Evolutionary conservation across 1,284 basidiomycete species (phyloP).

Genomic region (Boletus hoseneyae): DNA sequence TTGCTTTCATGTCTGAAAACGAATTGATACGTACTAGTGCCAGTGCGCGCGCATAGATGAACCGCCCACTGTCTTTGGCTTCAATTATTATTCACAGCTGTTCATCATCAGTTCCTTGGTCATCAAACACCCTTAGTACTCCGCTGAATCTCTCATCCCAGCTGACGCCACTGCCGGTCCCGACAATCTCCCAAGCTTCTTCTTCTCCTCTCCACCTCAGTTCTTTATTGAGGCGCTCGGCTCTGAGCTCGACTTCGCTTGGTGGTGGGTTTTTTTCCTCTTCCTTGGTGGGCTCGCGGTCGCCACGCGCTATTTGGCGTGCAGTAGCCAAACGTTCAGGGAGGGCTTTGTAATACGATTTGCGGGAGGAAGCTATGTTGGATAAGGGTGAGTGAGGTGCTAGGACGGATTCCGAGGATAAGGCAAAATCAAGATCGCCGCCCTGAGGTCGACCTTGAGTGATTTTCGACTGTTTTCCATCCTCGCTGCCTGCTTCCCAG

Average conservation of each 20-base stretch:
- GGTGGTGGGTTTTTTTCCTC: constrained; percentile 80
- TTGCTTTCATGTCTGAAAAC: too few relatives aligned
- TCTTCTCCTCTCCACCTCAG: constrained; percentile 76
- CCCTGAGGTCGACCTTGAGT: constrained; percentile 17
- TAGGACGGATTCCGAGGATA: constrained; percentile 65
- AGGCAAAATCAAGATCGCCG: constrained; percentile 77
- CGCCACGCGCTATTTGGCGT: constrained; percentile 72
- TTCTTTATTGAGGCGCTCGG: constrained; percentile 85
- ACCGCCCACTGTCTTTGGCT: not conserved
- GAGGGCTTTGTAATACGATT: constrained; percentile 77
- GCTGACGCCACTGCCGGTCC: constrained; percentile 55
- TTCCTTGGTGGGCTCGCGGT: constrained; percentile 82
- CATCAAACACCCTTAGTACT: constrained; percentile 63
- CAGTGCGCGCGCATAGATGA: not conserved
- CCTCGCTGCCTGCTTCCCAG: constrained; percentile 1
- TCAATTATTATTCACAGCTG: not conserved
- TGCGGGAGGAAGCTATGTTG: constrained; percentile 66
- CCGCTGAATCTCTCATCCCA: constrained; percentile 79
- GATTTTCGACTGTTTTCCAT: not conserved
- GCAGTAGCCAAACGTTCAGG: constrained; percentile 69
- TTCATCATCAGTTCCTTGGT: constrained; percentile 29
- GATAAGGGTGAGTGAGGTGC: constrained; percentile 59
- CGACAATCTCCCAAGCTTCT: constrained; percentile 75
- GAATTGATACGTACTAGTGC: too few relatives aligned
- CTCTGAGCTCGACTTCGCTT: constrained; percentile 83